Evolutionary conservation across 176 grass and related monocot species (phyloP), one percentile per base, ranked within the genome.

Genomic region (Elymus sibiricus): DNA sequence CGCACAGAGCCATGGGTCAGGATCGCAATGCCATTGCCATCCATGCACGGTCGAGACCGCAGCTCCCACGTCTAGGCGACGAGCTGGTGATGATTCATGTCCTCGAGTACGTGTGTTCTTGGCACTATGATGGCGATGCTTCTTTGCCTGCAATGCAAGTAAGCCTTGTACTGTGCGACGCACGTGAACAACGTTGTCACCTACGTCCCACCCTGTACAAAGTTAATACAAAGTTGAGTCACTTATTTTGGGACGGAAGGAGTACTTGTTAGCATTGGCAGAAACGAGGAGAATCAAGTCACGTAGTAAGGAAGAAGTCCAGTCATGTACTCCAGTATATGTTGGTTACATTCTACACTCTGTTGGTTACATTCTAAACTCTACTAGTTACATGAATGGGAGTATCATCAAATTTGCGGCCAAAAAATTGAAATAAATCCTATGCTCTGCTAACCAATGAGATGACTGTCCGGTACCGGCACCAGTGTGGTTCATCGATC

Each of bases 61-160:
- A 28, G 29, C 62, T 22, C 14, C 47, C 43, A 76, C 46, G 27
- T 77, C 29, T 70, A 82, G 64, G 35, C n/a, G 19, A 35, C 3
- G 67, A 28, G 49, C 66, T 39, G 32, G 67, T 73, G 51, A 46
- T 83, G 69, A 83, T 74, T 62, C 28, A 53, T 62, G 51, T 44
- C 78, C 14, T 77, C 83, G 71, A 90, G 71, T 37, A 4, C 9
- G 38, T 86, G 24, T 86, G 84, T 62, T 28, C 47, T 62, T 38
- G 16, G 70, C 38, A 65, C n/a, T 49, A 70, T 73, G 55, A 90
- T 80, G 87, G 35, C 64, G 17, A 15, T 42, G 10, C 25, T 39
- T 83, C 64, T 90, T 83, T 90, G 65, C 66, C 74, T 78, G 64
- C 64, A 53, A 35, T 51, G 56, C 79, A 79, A 79, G 75, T 28